A percentile compares a stretch with the other conserved stretches of the same genome.
Evolutionary conservation across 768 basidiomycete species (phyloP).

Genomic region (Mrakia gelida): DNA sequence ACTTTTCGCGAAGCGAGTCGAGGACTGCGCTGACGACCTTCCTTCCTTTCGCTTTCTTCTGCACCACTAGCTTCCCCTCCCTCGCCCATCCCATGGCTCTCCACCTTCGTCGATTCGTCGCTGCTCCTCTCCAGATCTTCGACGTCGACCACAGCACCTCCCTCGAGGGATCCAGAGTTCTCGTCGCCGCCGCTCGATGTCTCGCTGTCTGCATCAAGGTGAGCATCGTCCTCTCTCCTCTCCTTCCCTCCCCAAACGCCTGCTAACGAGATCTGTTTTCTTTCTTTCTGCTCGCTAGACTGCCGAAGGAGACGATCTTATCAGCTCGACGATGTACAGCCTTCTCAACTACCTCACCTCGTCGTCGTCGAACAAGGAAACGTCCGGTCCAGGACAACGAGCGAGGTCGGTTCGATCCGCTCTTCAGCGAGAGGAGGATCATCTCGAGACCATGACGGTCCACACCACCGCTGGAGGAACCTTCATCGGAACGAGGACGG

Average conservation of each 20-base stretch:
- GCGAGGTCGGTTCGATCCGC: slow-evolving; percentile 24
- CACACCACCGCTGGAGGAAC: slow-evolving; percentile 34
- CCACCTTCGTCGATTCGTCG: slow-evolving; percentile 81
- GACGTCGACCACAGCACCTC: slow-evolving; percentile 70
- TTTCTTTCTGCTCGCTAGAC: slow-evolving; percentile 50
- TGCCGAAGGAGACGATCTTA: slow-evolving; percentile 77
- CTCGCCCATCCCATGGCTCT: slow-evolving; percentile 68
- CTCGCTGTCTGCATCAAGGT: slow-evolving; percentile 85
- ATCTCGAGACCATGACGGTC: slow-evolving; percentile 18
- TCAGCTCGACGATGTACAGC: slow-evolving; percentile 95
- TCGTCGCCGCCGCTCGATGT: slow-evolving; percentile 82
- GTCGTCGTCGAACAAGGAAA: slow-evolving; percentile 58
- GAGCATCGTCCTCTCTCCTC: slow-evolving; percentile 31
- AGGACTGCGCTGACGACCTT: neutral
- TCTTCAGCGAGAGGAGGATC: neutral
- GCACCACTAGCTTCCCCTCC: slow-evolving; percentile 63
- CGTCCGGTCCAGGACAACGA: neutral
- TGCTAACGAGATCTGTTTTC: neutral
- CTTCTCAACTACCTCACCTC: slow-evolving; percentile 86
- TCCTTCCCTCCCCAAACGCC: neutral
- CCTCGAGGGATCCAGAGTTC: slow-evolving; percentile 67
- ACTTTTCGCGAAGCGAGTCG: too few relatives aligned
- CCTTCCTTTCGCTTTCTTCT: neutral
- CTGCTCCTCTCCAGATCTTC: slow-evolving; percentile 79
- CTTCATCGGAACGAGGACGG: slow-evolving; percentile 33